A percentile compares a stretch with the other conserved stretches of the same genome.
phyloP scores from a whole-genome alignment of 495 filamentous ascomycete species.

The Penicillium desertorum region DNA sequence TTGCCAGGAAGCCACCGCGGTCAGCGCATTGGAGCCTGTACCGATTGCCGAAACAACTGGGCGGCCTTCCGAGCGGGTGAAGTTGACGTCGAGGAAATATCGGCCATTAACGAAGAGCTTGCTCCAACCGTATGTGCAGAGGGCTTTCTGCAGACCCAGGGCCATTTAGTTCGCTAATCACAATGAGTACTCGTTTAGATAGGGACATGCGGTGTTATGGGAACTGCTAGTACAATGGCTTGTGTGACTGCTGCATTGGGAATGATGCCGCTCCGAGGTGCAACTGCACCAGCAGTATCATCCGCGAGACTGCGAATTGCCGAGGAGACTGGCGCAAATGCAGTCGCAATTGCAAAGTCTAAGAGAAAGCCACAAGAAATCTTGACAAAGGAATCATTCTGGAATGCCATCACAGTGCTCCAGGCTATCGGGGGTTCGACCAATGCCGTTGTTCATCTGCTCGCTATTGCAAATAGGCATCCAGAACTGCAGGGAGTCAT shows the following conservation, averaged over 20 bases:
- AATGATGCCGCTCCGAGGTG: slow-evolving; percentile 61
- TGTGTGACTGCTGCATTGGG: slow-evolving; percentile 63
- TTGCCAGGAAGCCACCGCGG: slow-evolving; percentile 63
- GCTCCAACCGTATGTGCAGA: slow-evolving; percentile 55
- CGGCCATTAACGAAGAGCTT: slow-evolving; percentile 64
- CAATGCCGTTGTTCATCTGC: slow-evolving; percentile 65
- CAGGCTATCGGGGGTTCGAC: slow-evolving; percentile 70
- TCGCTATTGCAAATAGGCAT: slow-evolving; percentile 64
- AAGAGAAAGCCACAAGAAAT: slow-evolving; percentile 53
- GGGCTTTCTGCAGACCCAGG: neutral
- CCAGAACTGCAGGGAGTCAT: slow-evolving; percentile 54
- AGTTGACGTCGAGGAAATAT: slow-evolving; percentile 66
- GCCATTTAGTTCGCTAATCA: neutral
- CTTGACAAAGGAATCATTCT: slow-evolving; percentile 59
- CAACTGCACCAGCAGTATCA: slow-evolving; percentile 64
- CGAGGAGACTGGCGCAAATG: slow-evolving; percentile 60
- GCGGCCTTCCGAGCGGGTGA: slow-evolving; percentile 59
- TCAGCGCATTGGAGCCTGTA: slow-evolving; percentile 61
- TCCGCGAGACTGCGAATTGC: slow-evolving; percentile 62
- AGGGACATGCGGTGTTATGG: slow-evolving; percentile 70
- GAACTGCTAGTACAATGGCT: slow-evolving; percentile 69
- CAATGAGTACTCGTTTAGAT: slow-evolving; percentile 33
- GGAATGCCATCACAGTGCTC: slow-evolving; percentile 66
- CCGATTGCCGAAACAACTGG: slow-evolving; percentile 68
- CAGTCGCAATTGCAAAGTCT: slow-evolving; percentile 47